Evolutionary conservation across 2,329 filamentous ascomycete species (phyloP).

Genomic region (Sordariomycetes sp.): DNA sequence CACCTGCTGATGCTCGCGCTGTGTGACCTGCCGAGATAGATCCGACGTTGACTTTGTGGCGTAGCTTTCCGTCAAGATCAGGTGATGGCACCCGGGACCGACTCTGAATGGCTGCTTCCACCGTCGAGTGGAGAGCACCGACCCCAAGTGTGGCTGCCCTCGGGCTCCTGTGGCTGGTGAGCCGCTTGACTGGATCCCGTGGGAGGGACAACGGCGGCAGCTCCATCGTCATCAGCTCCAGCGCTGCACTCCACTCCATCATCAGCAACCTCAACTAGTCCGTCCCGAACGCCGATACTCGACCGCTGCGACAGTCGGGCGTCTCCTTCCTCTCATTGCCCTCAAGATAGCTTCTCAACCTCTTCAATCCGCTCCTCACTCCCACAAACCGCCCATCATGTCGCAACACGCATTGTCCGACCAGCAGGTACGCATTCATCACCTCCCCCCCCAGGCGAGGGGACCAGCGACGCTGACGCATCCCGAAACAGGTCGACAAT

Average conservation of each 20-base stretch:
- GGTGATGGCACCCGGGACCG: too few relatives aligned
- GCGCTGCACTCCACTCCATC: constrained; percentile 1
- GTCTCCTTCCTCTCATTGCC: background rate
- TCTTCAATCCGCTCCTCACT: constrained; percentile 2
- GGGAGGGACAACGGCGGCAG: constrained; percentile 1
- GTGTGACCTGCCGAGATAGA: too few relatives aligned
- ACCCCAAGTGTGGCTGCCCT: background rate
- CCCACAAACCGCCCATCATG: constrained; percentile 51
- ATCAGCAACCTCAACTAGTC: background rate
- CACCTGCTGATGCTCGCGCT: too few relatives aligned
- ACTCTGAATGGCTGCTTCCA: background rate
- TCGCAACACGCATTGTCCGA: constrained; percentile 96
- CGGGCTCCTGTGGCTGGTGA: constrained; percentile 2
- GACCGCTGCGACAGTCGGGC: background rate
- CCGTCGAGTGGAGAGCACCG: background rate
- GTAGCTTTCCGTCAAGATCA: too few relatives aligned
- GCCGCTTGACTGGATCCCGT: background rate
- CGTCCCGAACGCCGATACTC: too few relatives aligned
- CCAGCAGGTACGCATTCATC: constrained; percentile 64
- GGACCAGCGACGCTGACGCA: background rate
- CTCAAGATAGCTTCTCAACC: background rate
- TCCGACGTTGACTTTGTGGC: too few relatives aligned
- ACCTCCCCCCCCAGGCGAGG: background rate
- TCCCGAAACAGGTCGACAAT: constrained; percentile 65
- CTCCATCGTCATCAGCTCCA: constrained; percentile 6